phyloP scores from a whole-genome alignment of 331 rosid species.

The Rosa hybrid region DNA sequence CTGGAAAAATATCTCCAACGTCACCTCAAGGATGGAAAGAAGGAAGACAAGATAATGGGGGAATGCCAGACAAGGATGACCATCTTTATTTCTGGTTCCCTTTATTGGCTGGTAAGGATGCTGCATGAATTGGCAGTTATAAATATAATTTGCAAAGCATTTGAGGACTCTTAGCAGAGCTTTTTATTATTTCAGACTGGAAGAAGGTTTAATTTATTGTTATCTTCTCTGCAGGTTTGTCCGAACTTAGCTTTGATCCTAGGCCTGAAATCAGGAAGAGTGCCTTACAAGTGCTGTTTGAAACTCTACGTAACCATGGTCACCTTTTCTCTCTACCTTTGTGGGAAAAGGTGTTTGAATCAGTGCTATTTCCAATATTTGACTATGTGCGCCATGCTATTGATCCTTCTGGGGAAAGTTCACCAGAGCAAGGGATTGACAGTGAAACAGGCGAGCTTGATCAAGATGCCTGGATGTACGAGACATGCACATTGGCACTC shows the following conservation, averaged over 20 bases:
- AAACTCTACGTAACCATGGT: conserved; percentile 94
- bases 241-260: conserved; percentile 98
- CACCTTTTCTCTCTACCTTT: conserved; percentile 92
- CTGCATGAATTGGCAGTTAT: conserved; percentile 28
- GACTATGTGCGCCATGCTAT: conserved; percentile 95
- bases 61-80: conserved; percentile 70
- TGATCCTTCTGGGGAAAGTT: conserved; percentile 81
- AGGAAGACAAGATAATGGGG: conserved; percentile 61
- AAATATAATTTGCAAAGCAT: conserved; percentile 15
- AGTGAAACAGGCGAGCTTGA: conserved; percentile 66
- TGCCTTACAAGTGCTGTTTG: conserved; percentile 89
- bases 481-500: conserved; percentile 98
- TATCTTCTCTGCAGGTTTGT: conserved; percentile 65
- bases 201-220: conserved; percentile 4
- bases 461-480: conserved; percentile 95
- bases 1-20: conserved; percentile 51
- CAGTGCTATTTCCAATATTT: conserved; percentile 93
- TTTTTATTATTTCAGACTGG: background rate
- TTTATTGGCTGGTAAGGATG: conserved; percentile 78
- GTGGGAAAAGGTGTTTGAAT: conserved; percentile 96
- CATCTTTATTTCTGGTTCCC: conserved; percentile 99
- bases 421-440: conserved; percentile 54
- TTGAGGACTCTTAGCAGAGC: background rate
- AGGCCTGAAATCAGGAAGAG: conserved; percentile 97
- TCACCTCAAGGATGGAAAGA: conserved; percentile 61